Evolutionary conservation across 805 yeast genomes (phyloP).

Genomic region (Lipomyces lipofer): DNA sequence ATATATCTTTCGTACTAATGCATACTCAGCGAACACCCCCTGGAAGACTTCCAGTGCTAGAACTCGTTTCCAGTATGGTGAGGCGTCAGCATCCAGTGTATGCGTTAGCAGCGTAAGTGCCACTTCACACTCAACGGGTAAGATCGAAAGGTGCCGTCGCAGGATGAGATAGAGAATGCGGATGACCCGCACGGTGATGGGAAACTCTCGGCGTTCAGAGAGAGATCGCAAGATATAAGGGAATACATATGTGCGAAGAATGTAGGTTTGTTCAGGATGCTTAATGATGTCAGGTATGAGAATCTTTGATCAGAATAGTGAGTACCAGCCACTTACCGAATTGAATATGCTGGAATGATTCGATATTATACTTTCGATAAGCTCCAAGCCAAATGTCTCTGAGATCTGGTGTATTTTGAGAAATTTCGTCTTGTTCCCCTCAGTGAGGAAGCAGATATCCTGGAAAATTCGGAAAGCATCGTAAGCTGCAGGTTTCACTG

Average conservation of each 20-base stretch:
- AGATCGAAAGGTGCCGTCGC: slow-evolving; percentile 57
- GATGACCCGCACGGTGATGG: slow-evolving; percentile 71
- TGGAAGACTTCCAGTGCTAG: slow-evolving; percentile 72
- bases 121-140: slow-evolving; percentile 80
- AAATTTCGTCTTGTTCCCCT: slow-evolving; percentile 56
- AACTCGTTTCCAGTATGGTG: slow-evolving; percentile 70
- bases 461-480: slow-evolving; percentile 71
- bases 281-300: slow-evolving; percentile 8
- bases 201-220: slow-evolving; percentile 59
- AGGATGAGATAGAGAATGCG: slow-evolving; percentile 67
- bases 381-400: slow-evolving; percentile 73
- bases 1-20: slow-evolving; percentile 54
- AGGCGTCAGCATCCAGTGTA: slow-evolving; percentile 58
- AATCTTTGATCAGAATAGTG: no score
- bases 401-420: slow-evolving; percentile 55
- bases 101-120: slow-evolving; percentile 74
- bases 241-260: slow-evolving; percentile 66
- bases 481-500: slow-evolving; percentile 47
- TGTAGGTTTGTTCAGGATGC: slow-evolving; percentile 64
- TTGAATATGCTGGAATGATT: slow-evolving; percentile 61
- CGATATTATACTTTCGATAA: slow-evolving; percentile 73
- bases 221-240: slow-evolving; percentile 74
- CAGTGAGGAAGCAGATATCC: slow-evolving; percentile 71
- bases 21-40: slow-evolving; percentile 58
- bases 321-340: slow-evolving; percentile 8